Base-by-base conservation (phyloP, 108 stramenopile species). In the Conticribra weissflogii region DNA sequence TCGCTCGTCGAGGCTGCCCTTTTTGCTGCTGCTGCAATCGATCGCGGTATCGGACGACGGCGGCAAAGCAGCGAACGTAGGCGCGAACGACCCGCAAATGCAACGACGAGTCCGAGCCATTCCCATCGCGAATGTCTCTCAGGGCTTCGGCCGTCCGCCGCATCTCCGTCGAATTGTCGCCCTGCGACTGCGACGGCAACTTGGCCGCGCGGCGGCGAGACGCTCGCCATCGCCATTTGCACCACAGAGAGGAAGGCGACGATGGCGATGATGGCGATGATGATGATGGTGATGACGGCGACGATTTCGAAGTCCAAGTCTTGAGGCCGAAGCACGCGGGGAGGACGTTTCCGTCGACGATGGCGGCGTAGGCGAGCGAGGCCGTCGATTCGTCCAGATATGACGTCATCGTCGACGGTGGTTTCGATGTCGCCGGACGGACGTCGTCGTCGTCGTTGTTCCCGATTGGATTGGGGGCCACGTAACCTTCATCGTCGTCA, bases 241-340 rank as follows among this genome's bases (percentile, higher is more conserved):
- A 69, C 30, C 32, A 45, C 58, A 30, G 32, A 49, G 16, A 59
- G 0, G 15, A 45, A 22, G 61, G 52, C 29, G 44, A 36, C 23
- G 60, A 32, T 25, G 44, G 45, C 27, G 48, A 23, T 19, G 59
- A 21, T 28, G 63, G 61, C 18, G 59, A 59, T 32, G 68, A 77
- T 30, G 63, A 77, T 14, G 65, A 63, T 23, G 66, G 28, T 0
- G 64, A 66, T 22, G 48, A 59, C 4, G 48, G 25, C 22, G 54
- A 46, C n/a, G n/a, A n/a, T n/a, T n/a, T n/a, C n/a, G n/a, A n/a
- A n/a, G n/a, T 51, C 31, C 16, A 64, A 22, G n/a, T 55, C 34
- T 70, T 77, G 16, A 77, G 56, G 25, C 76, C 76, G 52, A 77
- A 77, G 33, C 68, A 68, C n/a, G 76, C 68, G 24, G 69, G 76